Percentiles rank a stretch among this genome's conserved stretches.
These are phyloP conservation scores for Leucocoprinus leucothites DNA, from an alignment of 768 basidiomycete species.

Conservation along the genomic window DNA sequence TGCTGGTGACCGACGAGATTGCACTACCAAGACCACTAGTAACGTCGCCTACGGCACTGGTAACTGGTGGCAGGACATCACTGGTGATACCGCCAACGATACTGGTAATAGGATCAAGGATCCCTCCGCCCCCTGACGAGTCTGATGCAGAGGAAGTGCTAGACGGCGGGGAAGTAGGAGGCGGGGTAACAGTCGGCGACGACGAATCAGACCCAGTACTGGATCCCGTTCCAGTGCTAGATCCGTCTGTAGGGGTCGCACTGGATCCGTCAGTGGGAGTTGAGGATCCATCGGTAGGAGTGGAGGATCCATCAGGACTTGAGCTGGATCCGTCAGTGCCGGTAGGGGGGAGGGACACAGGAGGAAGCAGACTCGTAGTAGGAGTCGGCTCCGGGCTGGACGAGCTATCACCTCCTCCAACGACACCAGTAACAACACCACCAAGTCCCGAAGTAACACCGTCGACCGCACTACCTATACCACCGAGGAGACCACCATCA, in stretches of 20 bases:
- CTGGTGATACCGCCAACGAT: slow-evolving; percentile 3
- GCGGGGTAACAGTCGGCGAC: not conserved
- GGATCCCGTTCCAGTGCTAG: not conserved
- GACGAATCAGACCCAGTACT: not conserved
- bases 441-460: not conserved
- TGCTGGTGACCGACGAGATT: not conserved
- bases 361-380: not conserved
- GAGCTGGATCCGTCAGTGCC: too few species aligned
- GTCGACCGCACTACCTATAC: not conserved
- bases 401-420: not conserved
- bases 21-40: not conserved
- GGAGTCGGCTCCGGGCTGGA: not conserved
- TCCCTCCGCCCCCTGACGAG: not conserved
- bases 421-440: not conserved
- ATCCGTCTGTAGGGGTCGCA: not conserved
- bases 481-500: too few species aligned
- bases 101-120: not conserved
- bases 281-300: too few species aligned
- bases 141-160: not conserved
- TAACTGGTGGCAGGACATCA: not conserved
- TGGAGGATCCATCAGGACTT: too few species aligned
- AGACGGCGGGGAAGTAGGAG: not conserved
- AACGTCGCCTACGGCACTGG: not conserved
- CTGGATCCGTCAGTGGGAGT: too few species aligned
- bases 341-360: not conserved